Evolutionary conservation across 2,329 filamentous ascomycete genomes (phyloP).

Genomic region (Setomelanomma holmii): DNA sequence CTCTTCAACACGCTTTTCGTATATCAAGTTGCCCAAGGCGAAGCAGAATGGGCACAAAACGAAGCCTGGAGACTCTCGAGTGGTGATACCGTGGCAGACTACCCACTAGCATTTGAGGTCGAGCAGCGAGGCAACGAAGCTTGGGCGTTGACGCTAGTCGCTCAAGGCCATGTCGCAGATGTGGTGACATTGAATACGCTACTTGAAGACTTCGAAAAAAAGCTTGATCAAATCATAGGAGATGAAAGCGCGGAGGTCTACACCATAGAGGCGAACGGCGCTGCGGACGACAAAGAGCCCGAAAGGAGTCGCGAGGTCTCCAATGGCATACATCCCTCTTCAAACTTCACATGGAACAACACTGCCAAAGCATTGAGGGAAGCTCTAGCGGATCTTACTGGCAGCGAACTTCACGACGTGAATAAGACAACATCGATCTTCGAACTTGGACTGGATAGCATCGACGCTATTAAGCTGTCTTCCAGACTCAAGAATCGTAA

Average conservation of each 20-base stretch:
- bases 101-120: slow-evolving; percentile 79
- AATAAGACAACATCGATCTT: slow-evolving; percentile 71
- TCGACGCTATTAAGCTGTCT: slow-evolving; percentile 86
- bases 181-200: slow-evolving; percentile 47
- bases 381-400: slow-evolving; percentile 70
- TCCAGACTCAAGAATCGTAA: slow-evolving; percentile 70
- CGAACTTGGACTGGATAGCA: slow-evolving; percentile 87
- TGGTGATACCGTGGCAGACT: slow-evolving; percentile 63
- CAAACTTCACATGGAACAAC: slow-evolving; percentile 65
- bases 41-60: slow-evolving; percentile 29
- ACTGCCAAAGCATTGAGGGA: slow-evolving; percentile 62
- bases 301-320: too few relatives aligned
- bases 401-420: slow-evolving; percentile 60
- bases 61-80: slow-evolving; percentile 62
- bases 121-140: slow-evolving; percentile 58
- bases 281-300: too few relatives aligned
- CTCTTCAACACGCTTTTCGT: slow-evolving; percentile 82
- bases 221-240: slow-evolving; percentile 46
- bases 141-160: slow-evolving; percentile 66
- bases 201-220: slow-evolving; percentile 52
- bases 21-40: slow-evolving; percentile 65
- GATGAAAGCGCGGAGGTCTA: slow-evolving; percentile 37
- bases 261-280: too few relatives aligned
- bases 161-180: slow-evolving; percentile 57
- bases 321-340: not conserved